Conservation (phyloP, 2,329 filamentous ascomycete genomes). For the Corniculantispora saksenae region DNA sequence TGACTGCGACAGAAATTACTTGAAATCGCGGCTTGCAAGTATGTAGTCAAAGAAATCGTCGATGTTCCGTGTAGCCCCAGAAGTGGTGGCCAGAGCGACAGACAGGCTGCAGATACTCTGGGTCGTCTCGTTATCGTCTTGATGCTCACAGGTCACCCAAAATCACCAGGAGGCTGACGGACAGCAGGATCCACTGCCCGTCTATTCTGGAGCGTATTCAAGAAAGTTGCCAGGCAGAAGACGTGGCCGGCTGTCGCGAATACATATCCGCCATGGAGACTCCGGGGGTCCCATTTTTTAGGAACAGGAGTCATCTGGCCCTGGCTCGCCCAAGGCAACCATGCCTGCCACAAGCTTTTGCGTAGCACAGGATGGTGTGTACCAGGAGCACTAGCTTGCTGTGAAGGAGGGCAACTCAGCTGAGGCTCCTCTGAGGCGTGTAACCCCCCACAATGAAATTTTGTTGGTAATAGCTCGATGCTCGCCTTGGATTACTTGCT, state of each 20-base stretch:
- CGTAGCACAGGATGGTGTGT: not conserved
- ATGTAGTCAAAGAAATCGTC: not conserved
- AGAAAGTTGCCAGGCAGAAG: not conserved
- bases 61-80: not conserved
- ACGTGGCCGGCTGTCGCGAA: not conserved
- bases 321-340: not conserved
- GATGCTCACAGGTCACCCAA: not conserved
- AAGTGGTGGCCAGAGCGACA: not conserved
- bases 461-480: not conserved
- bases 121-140: not conserved
- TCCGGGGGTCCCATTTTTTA: not conserved
- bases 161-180: not conserved
- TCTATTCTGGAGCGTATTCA: not conserved
- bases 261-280: not conserved
- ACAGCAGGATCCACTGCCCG: not conserved
- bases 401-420: not conserved
- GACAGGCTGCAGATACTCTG: not conserved
- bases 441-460: not conserved
- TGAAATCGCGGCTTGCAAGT: not conserved
- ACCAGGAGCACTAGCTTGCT: not conserved
- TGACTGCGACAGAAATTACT: too few species aligned
- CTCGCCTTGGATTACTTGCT: not conserved
- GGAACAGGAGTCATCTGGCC: not conserved
- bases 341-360: not conserved
- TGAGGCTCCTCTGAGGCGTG: constrained; percentile 11